Conservation (phyloP, 169 alveolate genomes). For the Ichthyophthirius multifiliis region DNA sequence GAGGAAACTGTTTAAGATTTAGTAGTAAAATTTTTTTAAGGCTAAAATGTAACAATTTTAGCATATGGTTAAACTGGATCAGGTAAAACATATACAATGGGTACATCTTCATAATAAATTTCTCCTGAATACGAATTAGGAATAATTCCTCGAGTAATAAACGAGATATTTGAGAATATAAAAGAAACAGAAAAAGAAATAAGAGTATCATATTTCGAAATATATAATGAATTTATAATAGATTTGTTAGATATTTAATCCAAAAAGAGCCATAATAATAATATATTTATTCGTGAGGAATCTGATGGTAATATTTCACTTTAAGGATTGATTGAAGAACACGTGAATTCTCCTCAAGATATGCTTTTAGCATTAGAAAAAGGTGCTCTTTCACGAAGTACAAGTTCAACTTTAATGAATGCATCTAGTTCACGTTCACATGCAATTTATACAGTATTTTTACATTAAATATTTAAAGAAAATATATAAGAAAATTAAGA, state of each 20-base stretch:
- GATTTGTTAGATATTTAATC: constrained; percentile 58
- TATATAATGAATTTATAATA: constrained; percentile 75
- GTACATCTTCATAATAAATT: constrained; percentile 42
- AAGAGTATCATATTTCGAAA: constrained; percentile 68
- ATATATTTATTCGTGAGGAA: constrained; percentile 55
- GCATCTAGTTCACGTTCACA: constrained; percentile 87
- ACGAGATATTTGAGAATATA: constrained; percentile 58
- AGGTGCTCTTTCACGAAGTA: constrained; percentile 76
- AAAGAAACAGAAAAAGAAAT: constrained; percentile 55
- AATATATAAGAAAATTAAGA: constrained; percentile 41
- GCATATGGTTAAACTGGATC: constrained; percentile 92
- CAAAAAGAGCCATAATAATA: constrained; percentile 21
- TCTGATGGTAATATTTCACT: constrained; percentile 56
- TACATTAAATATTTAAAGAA: constrained; percentile 68
- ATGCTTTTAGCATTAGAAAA: constrained; percentile 58
- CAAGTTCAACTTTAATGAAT: constrained; percentile 87
- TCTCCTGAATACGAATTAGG: constrained; percentile 60
- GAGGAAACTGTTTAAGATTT: constrained; percentile 59
- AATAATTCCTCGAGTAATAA: constrained; percentile 77
- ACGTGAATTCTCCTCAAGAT: constrained; percentile 56
- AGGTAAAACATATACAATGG: constrained; percentile 92
- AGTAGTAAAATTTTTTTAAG: constrained; percentile 74
- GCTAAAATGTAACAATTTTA: constrained; percentile 88
- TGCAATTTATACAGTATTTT: constrained; percentile 89
- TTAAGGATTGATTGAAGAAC: constrained; percentile 66